A percentile compares a stretch with the other conserved stretches of the same genome.
Conservation (phyloP, 345 rosid species). For the Litchi chinensis region DNA sequence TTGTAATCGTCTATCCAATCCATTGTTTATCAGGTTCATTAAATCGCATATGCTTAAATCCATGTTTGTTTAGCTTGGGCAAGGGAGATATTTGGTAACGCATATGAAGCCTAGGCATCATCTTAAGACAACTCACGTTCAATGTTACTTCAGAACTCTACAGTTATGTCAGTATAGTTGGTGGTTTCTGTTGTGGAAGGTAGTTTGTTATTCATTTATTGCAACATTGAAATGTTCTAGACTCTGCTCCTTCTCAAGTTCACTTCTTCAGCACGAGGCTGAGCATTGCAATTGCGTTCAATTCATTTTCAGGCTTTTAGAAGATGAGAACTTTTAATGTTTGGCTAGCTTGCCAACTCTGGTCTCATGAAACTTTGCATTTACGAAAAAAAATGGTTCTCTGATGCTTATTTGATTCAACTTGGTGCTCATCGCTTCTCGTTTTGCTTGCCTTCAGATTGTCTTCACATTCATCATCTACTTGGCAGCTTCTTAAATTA, state of each 20-base stretch:
- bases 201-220: too few relatives aligned
- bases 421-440: not conserved
- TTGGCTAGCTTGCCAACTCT: not conserved
- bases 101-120: not conserved
- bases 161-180: too few relatives aligned
- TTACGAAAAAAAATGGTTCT: not conserved
- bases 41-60: not conserved
- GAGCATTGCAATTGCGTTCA: not conserved
- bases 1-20: constrained; percentile 28
- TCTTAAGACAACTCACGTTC: too few relatives aligned
- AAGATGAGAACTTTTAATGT: not conserved
- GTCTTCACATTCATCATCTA: not conserved
- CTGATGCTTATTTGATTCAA: not conserved
- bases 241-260: too few relatives aligned
- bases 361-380: too few relatives aligned
- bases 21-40: constrained; percentile 23
- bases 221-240: too few relatives aligned
- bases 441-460: constrained; percentile 1
- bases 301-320: not conserved
- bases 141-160: too few relatives aligned
- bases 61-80: constrained; percentile 1
- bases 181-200: too few relatives aligned
- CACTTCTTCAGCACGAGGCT: too few relatives aligned
- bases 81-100: not conserved
- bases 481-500: not conserved